These are phyloP conservation scores for Trametes versicolor DNA, from an alignment of 1,284 basidiomycete species.

Conservation along the genomic window DNA sequence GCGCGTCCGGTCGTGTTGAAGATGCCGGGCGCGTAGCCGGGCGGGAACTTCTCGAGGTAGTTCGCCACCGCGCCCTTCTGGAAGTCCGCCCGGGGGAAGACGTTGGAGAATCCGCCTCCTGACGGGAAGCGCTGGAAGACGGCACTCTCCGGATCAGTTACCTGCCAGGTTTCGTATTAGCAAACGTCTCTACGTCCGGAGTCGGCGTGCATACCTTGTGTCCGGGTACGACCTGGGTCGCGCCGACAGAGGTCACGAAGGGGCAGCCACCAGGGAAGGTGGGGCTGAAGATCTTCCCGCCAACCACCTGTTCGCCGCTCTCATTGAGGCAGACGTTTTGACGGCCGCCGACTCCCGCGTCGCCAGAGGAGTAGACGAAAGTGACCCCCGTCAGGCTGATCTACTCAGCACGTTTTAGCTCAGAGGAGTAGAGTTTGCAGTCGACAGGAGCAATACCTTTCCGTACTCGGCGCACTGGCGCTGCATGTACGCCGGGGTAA, in stretches of 20 bases:
- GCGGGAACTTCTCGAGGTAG: conserved; percentile 47
- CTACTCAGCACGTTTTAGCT: conserved; percentile 44
- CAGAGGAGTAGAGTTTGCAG: neutral
- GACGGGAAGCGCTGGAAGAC: conserved; percentile 47
- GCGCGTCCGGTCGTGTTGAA: conserved; percentile 47
- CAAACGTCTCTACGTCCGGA: too few species aligned
- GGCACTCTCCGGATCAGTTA: conserved; percentile 60
- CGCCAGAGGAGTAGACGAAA: conserved; percentile 73
- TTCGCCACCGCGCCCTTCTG: conserved; percentile 48
- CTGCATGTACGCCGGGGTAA: conserved; percentile 55
- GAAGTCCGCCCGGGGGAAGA: conserved; percentile 52
- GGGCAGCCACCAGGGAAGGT: conserved; percentile 66
- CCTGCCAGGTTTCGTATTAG: conserved; percentile 18
- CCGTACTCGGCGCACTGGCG: conserved; percentile 68
- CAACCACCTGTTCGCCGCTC: conserved; percentile 48
- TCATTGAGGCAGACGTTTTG: conserved; percentile 52
- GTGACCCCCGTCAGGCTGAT: conserved; percentile 69
- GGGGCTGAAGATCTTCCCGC: conserved; percentile 57
- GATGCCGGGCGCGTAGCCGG: conserved; percentile 47
- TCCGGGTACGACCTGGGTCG: conserved; percentile 58
- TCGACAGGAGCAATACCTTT: conserved; percentile 43
- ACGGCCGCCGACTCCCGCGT: conserved; percentile 65
- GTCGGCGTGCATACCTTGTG: conserved; percentile 41
- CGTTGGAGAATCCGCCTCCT: conserved; percentile 57
- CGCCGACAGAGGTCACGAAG: conserved; percentile 65